These are phyloP conservation scores for Fulvia fulva DNA, from an alignment of 2,329 filamentous ascomycete species.

Conservation along the genomic window DNA sequence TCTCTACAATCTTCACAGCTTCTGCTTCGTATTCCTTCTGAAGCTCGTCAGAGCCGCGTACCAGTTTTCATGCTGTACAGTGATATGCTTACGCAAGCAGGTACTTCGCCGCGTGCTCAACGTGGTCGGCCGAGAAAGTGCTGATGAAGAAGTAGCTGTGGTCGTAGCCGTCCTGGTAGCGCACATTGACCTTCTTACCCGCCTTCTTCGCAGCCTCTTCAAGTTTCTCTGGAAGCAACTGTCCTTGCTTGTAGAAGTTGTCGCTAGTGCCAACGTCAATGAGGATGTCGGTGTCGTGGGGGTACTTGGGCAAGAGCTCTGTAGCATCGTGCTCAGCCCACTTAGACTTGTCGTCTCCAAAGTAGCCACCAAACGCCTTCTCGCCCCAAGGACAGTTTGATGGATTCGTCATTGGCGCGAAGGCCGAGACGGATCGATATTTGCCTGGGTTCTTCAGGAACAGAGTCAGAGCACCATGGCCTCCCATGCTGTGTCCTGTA, in stretches of 20 bases:
- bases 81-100: slow-evolving; percentile 40
- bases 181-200: slow-evolving; percentile 68
- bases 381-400: slow-evolving; percentile 83
- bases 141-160: slow-evolving; percentile 98
- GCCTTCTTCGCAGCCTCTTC: slow-evolving; percentile 71
- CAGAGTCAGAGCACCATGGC: slow-evolving; percentile 87
- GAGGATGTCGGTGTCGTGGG: slow-evolving; percentile 67
- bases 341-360: slow-evolving; percentile 67
- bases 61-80: background rate
- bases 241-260: slow-evolving; percentile 92
- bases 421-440: slow-evolving; percentile 53
- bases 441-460: slow-evolving; percentile 87
- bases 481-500: slow-evolving; percentile 94
- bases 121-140: slow-evolving; percentile 82
- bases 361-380: slow-evolving; percentile 90
- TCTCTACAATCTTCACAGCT: background rate
- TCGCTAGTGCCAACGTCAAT: slow-evolving; percentile 93
- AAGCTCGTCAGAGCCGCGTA: background rate
- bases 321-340: slow-evolving; percentile 93
- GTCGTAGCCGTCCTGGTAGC: slow-evolving; percentile 89
- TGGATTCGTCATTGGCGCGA: slow-evolving; percentile 25
- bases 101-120: slow-evolving; percentile 87
- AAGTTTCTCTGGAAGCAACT: slow-evolving; percentile 92
- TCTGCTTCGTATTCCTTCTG: background rate
- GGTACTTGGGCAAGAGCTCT: slow-evolving; percentile 76